phyloP scores from a whole-genome alignment of 176 grass and related monocot genomes.

The Leersia perrieri region DNA sequence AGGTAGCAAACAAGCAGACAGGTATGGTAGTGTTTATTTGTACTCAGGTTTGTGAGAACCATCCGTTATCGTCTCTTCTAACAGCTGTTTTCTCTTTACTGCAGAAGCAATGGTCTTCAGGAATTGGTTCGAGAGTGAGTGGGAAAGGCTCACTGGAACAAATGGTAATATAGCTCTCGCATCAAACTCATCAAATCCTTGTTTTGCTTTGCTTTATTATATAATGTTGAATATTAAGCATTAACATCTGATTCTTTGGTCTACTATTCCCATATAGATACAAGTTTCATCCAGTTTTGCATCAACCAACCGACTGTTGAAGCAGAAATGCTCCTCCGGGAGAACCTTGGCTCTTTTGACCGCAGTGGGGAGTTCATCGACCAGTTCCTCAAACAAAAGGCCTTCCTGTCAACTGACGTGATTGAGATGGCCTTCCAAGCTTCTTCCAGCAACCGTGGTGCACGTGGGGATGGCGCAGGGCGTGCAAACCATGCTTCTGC shows the following conservation, averaged over 20 bases:
- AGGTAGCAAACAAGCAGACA: conserved; percentile 63
- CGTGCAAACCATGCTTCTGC: conserved; percentile 20
- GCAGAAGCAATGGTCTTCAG: conserved; percentile 95
- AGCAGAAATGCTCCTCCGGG: conserved; percentile 66
- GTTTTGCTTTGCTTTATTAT: neutral
- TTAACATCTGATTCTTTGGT: conserved; percentile 6
- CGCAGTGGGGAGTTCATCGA: conserved; percentile 75
- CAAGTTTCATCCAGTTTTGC: conserved; percentile 92
- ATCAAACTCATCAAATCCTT: conserved; percentile 8
- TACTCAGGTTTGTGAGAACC: conserved; percentile 6
- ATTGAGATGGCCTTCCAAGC: conserved; percentile 75
- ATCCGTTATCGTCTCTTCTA: conserved; percentile 28
- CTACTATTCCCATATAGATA: conserved; percentile 50
- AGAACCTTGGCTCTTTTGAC: conserved; percentile 82
- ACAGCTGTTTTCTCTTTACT: conserved; percentile 13
- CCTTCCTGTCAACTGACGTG: conserved; percentile 78
- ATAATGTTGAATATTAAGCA: neutral
- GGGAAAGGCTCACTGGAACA: conserved; percentile 79
- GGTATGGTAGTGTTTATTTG: conserved; percentile 35
- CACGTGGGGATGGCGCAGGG: conserved; percentile 12
- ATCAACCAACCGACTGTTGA: conserved; percentile 74
- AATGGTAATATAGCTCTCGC: conserved; percentile 51
- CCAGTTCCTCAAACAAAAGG: conserved; percentile 91
- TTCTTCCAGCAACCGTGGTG: conserved; percentile 13
- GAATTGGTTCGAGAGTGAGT: conserved; percentile 82